A percentile compares a stretch with the other conserved stretches of the same genome.
Conservation (phyloP, 495 filamentous ascomycete species). For the Penicillium maclennaniae region DNA sequence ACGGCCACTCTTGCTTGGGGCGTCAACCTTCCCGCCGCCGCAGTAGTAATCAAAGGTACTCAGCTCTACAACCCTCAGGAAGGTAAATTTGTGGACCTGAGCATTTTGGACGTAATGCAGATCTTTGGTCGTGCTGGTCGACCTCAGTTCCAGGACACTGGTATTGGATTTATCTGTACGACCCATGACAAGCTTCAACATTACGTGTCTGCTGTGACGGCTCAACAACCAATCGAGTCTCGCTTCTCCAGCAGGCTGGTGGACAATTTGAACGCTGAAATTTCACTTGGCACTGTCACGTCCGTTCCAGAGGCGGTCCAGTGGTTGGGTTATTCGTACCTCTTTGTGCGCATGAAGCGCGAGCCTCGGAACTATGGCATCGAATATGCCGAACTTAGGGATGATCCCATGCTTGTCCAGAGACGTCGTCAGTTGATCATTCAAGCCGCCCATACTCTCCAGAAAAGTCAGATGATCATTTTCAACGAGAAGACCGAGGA, state of each 20-base stretch:
- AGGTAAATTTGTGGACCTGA: constrained; percentile 93
- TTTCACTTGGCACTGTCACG: constrained; percentile 89
- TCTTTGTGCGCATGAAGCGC: constrained; percentile 92
- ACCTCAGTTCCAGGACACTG: constrained; percentile 92
- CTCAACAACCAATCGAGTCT: constrained; percentile 95
- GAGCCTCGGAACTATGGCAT: constrained; percentile 95
- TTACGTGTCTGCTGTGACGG: constrained; percentile 87
- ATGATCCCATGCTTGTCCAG: constrained; percentile 81
- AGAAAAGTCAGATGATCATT: constrained; percentile 96
- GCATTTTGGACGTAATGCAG: constrained; percentile 95
- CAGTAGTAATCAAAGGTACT: constrained; percentile 93
- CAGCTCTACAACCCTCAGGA: constrained; percentile 94
- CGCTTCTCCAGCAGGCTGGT: constrained; percentile 85
- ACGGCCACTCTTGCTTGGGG: constrained; percentile 96
- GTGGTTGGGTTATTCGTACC: constrained; percentile 96
- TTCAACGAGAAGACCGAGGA: constrained; percentile 93
- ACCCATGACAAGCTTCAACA: constrained; percentile 89
- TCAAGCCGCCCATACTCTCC: constrained; percentile 77
- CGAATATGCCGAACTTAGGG: constrained; percentile 81
- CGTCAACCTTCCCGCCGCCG: constrained; percentile 91
- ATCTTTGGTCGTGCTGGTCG: constrained; percentile 98
- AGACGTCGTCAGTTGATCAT: constrained; percentile 79
- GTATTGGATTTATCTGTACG: constrained; percentile 96
- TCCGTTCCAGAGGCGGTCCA: constrained; percentile 90
- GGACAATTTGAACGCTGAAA: constrained; percentile 95